Evolutionary conservation across 1,284 basidiomycete species (phyloP).

Genomic region (Boletus sp.): DNA sequence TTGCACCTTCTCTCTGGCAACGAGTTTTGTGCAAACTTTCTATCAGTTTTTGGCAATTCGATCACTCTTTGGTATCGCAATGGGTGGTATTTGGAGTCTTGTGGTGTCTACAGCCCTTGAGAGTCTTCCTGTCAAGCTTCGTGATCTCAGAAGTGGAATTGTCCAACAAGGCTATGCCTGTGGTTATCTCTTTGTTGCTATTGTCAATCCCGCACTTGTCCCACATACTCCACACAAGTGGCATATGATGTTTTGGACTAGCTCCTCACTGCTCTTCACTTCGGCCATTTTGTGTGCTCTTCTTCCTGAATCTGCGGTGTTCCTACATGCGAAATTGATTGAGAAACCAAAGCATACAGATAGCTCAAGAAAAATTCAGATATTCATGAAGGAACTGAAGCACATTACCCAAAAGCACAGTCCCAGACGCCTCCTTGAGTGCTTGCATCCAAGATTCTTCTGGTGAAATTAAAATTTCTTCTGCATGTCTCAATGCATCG

Average conservation of each 20-base stretch:
- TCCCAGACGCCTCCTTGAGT: not conserved
- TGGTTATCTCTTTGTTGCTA: conserved; percentile 65
- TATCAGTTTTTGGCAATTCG: conserved; percentile 71
- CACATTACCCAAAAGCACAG: conserved; percentile 20
- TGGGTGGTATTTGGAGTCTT: conserved; percentile 87
- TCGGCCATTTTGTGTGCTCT: conserved; percentile 71
- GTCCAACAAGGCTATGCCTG: conserved; percentile 84
- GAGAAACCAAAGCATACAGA: conserved; percentile 45
- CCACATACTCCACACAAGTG: conserved; percentile 55
- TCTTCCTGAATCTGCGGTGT: conserved; percentile 84
- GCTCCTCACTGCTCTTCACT: conserved; percentile 74
- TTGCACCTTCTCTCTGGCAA: conserved; percentile 76
- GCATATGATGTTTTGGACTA: conserved; percentile 72
- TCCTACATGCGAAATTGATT: conserved; percentile 61
- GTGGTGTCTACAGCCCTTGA: conserved; percentile 82
- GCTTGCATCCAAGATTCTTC: not conserved
- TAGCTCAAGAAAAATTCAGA: conserved; percentile 60
- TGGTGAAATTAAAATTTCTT: not conserved
- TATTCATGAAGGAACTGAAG: conserved; percentile 74
- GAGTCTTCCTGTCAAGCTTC: conserved; percentile 85
- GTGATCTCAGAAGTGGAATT: conserved; percentile 89
- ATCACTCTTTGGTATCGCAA: conserved; percentile 83
- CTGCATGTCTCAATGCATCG: not conserved
- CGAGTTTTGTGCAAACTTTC: conserved; percentile 71
- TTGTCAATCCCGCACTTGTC: conserved; percentile 77